Evolutionary conservation across 176 grass and related monocot species (phyloP).

Genomic region (Hordeum vulgare): DNA sequence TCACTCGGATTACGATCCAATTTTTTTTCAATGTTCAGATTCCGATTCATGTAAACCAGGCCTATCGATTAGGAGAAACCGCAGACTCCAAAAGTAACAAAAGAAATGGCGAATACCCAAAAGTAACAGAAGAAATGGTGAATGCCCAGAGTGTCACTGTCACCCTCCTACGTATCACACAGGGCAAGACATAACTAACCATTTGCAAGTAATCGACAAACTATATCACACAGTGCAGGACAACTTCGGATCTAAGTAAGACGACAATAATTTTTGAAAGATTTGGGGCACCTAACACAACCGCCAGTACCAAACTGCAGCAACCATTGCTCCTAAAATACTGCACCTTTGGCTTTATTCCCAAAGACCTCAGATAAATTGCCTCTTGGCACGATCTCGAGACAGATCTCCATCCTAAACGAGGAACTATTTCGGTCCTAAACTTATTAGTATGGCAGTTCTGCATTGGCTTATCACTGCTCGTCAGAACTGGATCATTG

Average conservation of each 20-base stretch:
- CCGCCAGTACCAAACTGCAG: neutral
- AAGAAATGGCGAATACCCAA: no score
- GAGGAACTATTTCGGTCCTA: neutral
- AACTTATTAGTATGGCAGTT: neutral
- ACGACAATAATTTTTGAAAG: neutral
- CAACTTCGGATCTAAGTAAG: slow-evolving; percentile 1
- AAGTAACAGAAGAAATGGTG: neutral
- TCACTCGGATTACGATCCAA: no score
- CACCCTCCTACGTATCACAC: neutral
- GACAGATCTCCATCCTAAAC: slow-evolving; percentile 6
- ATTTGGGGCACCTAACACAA: slow-evolving; percentile 6
- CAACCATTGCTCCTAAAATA: neutral
- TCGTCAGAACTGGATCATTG: neutral
- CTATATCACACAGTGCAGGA: neutral
- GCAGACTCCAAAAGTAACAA: neutral
- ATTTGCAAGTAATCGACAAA: neutral
- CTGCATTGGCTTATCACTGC: neutral
- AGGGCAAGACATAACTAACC: neutral
- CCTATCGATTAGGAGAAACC: neutral
- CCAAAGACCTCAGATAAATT: neutral
- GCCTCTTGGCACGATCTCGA: neutral
- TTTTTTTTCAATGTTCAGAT: neutral
- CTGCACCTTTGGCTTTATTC: neutral
- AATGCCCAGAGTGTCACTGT: neutral
- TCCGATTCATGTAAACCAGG: neutral